Evolutionary conservation across 164 flowering plant genomes (phyloP).

Genomic region (Vitis riparia): DNA sequence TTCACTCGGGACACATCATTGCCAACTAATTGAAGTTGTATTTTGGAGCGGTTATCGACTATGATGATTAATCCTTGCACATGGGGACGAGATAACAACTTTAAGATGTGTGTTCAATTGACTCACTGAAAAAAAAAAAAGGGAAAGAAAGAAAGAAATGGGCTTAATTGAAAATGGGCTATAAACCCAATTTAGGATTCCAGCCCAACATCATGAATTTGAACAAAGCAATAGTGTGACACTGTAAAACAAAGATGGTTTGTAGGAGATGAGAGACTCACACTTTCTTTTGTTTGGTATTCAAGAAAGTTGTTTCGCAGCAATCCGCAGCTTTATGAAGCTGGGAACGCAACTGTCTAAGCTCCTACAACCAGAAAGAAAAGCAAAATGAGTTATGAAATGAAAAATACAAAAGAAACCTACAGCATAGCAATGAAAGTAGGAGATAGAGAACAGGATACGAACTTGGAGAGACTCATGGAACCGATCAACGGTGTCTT

Average conservation of each 20-base stretch:
- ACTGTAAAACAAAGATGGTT: not conserved
- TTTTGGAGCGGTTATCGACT: no score
- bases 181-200: no score
- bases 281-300: conserved; percentile 47
- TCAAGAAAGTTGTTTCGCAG: conserved; percentile 55
- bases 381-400: not conserved
- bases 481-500: conserved; percentile 24
- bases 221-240: not conserved
- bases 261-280: conserved; percentile 13
- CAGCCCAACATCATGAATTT: no score
- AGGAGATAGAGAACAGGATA: not conserved
- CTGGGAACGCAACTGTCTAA: conserved; percentile 65
- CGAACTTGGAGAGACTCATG: conserved; percentile 41
- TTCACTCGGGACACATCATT: no score
- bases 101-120: no score
- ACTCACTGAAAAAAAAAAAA: no score
- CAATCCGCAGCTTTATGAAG: conserved; percentile 77
- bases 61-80: no score
- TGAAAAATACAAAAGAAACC: not conserved
- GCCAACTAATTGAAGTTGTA: no score
- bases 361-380: conserved; percentile 45
- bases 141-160: no score
- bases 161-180: no score
- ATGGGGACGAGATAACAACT: no score
- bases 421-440: no score